These are phyloP conservation scores for Penicillium psychrofluorescens DNA, from an alignment of 495 filamentous ascomycete genomes.

Conservation along the genomic window DNA sequence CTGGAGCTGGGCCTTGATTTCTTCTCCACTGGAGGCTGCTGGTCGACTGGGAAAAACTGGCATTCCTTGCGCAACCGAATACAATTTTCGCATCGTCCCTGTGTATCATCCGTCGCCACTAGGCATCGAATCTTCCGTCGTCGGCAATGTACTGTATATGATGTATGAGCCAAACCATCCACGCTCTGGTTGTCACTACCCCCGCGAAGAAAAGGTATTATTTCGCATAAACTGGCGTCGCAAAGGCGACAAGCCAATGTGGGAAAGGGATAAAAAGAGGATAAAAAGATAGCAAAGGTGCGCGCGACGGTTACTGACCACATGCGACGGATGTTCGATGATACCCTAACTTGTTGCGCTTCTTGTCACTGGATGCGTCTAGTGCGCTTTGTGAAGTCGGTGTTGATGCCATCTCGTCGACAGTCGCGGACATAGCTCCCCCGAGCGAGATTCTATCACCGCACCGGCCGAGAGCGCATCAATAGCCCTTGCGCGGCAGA, in stretches of 20 bases:
- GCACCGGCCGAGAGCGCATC: constrained; percentile 32
- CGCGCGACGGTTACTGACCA: constrained; percentile 55
- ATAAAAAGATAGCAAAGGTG: not conserved
- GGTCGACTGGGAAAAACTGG: constrained; percentile 88
- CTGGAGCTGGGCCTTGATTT: constrained; percentile 40
- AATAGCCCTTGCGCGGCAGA: constrained; percentile 5
- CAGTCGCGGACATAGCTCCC: constrained; percentile 35
- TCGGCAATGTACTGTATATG: constrained; percentile 73
- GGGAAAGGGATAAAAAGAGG: not conserved
- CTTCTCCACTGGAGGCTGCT: constrained; percentile 58
- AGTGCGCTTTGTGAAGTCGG: constrained; percentile 54
- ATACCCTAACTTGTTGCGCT: constrained; percentile 94
- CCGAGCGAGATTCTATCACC: constrained; percentile 12
- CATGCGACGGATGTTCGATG: constrained; percentile 96
- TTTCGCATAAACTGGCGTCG: too few relatives aligned
- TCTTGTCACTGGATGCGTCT: constrained; percentile 60
- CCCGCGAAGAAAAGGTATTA: too few relatives aligned
- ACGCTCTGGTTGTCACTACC: not conserved
- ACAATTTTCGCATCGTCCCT: constrained; percentile 89
- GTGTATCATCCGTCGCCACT: constrained; percentile 64
- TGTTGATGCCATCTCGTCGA: constrained; percentile 60
- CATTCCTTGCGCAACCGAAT: constrained; percentile 95
- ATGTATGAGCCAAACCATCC: constrained; percentile 7
- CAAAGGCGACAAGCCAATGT: too few relatives aligned
- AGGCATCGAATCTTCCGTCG: constrained; percentile 93